Evolutionary conservation across 371 early-diverging fungal species (phyloP).

Genomic region (Coemansia sp.): DNA sequence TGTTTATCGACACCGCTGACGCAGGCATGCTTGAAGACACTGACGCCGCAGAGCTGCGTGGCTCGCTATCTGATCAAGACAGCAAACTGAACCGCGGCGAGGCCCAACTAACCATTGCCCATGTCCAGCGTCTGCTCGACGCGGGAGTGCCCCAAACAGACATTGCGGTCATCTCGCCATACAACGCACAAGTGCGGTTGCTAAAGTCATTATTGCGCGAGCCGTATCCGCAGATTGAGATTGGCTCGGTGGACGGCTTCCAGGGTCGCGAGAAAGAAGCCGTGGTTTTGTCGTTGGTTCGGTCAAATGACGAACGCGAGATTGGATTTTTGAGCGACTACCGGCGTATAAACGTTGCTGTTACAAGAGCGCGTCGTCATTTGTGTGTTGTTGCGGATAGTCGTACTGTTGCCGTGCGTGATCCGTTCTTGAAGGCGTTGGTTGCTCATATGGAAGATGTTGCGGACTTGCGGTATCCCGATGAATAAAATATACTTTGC

Average conservation of each 20-base stretch:
- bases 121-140: slow-evolving; percentile 63
- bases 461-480: slow-evolving; percentile 32
- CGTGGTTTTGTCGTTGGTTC: slow-evolving; percentile 80
- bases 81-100: slow-evolving; percentile 69
- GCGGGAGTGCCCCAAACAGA: slow-evolving; percentile 61
- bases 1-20: slow-evolving; percentile 78
- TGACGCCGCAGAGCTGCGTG: slow-evolving; percentile 68
- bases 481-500: too few relatives aligned
- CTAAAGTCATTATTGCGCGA: slow-evolving; percentile 53
- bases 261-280: slow-evolving; percentile 97
- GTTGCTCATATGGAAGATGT: slow-evolving; percentile 26
- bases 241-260: slow-evolving; percentile 93
- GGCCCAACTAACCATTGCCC: slow-evolving; percentile 61
- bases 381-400: slow-evolving; percentile 87
- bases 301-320: slow-evolving; percentile 77
- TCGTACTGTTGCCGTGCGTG: slow-evolving; percentile 52
- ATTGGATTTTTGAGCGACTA: slow-evolving; percentile 91
- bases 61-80: slow-evolving; percentile 38
- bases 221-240: slow-evolving; percentile 62
- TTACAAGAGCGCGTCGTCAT: slow-evolving; percentile 90
- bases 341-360: slow-evolving; percentile 89
- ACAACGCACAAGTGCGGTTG: slow-evolving; percentile 71
- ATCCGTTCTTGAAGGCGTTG: slow-evolving; percentile 29
- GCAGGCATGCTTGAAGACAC: slow-evolving; percentile 62
- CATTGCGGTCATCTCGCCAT: slow-evolving; percentile 88